These are phyloP conservation scores for Candida germanica DNA, from an alignment of 805 yeast species.

Conservation along the genomic window DNA sequence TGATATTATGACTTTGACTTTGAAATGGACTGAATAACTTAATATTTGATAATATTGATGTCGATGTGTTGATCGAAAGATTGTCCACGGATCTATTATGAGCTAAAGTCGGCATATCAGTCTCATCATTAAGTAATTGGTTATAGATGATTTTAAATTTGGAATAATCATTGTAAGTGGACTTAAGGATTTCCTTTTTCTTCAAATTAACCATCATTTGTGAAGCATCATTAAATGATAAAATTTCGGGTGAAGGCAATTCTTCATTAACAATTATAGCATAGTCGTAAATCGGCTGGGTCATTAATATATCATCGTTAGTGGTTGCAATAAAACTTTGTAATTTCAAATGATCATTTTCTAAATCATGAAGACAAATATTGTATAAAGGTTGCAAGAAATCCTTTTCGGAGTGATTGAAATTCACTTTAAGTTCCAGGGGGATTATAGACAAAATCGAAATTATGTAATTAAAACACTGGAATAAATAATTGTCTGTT, in stretches of 20 bases:
- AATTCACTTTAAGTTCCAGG: conserved; percentile 38
- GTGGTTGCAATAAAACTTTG: conserved; percentile 50
- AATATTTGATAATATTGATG: conserved; percentile 18
- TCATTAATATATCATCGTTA: conserved; percentile 62
- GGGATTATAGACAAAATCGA: conserved; percentile 65
- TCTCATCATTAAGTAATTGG: conserved; percentile 12
- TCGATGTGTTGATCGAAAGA: conserved; percentile 23
- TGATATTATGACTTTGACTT: conserved; percentile 1
- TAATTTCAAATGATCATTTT: conserved; percentile 3
- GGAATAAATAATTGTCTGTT: conserved; percentile 19
- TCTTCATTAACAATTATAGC: conserved; percentile 26
- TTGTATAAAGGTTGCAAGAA: conserved; percentile 55
- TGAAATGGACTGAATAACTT: conserved; percentile 8
- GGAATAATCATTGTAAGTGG: conserved; percentile 36
- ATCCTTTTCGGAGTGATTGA: conserved; percentile 13
- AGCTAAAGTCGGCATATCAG: neutral
- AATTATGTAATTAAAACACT: conserved; percentile 55
- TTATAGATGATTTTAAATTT: conserved; percentile 34
- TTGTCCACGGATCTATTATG: conserved; percentile 12
- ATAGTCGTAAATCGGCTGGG: conserved; percentile 52
- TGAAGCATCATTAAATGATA: conserved; percentile 6
- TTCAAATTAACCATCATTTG: neutral
- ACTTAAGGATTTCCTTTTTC: conserved; percentile 14
- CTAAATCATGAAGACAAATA: conserved; percentile 57
- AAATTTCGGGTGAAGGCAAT: conserved; percentile 7